phyloP scores from a whole-genome alignment of 495 filamentous ascomycete species.

The Xylaria intraflava region DNA sequence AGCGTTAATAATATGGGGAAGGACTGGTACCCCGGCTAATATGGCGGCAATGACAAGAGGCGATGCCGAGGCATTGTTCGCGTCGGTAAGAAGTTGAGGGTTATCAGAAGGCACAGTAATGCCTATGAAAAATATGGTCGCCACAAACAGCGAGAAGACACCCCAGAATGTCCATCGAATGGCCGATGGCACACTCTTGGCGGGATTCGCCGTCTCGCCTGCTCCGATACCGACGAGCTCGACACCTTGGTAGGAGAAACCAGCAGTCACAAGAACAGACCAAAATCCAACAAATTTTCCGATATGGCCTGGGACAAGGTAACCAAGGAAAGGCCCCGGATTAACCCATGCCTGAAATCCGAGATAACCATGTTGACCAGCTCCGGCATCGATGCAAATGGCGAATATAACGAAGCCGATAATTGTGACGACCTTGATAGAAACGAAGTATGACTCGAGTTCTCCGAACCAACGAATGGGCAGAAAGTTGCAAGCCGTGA shows the following conservation, averaged over 20 bases:
- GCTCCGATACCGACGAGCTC: constrained; percentile 63
- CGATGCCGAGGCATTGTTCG: constrained; percentile 51
- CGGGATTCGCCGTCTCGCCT: constrained; percentile 57
- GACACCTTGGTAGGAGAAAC: constrained; percentile 44
- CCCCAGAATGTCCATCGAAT: constrained; percentile 52
- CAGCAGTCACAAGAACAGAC: constrained; percentile 41
- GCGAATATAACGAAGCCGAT: constrained; percentile 61
- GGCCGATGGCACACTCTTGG: constrained; percentile 47
- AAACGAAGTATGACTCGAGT: constrained; percentile 67
- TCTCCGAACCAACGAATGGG: constrained; percentile 64
- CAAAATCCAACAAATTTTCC: constrained; percentile 44
- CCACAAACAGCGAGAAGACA: constrained; percentile 60
- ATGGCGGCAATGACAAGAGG: constrained; percentile 65
- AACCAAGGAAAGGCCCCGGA: constrained; percentile 61
- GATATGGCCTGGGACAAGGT: constrained; percentile 35
- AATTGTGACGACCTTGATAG: constrained; percentile 69
- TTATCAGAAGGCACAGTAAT: constrained; percentile 56
- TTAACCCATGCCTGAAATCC: constrained; percentile 67
- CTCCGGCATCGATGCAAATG: constrained; percentile 62
- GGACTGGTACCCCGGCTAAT: constrained; percentile 55
- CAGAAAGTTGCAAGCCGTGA: constrained; percentile 60
- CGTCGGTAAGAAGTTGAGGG: constrained; percentile 40
- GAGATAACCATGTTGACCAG: constrained; percentile 56
- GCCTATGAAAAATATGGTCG: constrained; percentile 61
- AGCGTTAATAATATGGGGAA: constrained; percentile 66